Evolutionary conservation across 805 yeast species (phyloP).

Genomic region (Lipomyces starkeyi): DNA sequence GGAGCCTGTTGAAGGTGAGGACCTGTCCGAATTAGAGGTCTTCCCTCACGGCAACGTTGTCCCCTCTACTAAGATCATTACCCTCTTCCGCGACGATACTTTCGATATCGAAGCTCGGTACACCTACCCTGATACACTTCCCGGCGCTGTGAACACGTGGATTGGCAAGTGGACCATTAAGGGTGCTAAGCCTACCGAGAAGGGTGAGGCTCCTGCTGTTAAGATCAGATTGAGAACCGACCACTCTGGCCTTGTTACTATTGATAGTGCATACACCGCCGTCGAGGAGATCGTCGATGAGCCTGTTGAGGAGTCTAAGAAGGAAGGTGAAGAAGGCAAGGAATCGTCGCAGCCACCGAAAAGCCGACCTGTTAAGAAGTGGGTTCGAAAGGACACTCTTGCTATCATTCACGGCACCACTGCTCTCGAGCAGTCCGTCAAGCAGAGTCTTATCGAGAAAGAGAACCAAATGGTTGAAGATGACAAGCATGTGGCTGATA

Average conservation of each 20-base stretch:
- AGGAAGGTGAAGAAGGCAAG: constrained; percentile 53
- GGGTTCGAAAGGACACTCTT: constrained; percentile 88
- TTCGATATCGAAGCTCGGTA: constrained; percentile 85
- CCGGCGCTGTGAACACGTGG: constrained; percentile 65
- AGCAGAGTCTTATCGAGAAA: constrained; percentile 72
- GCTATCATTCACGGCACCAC: constrained; percentile 60
- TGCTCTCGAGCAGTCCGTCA: constrained; percentile 63
- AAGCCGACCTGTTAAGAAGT: constrained; percentile 87
- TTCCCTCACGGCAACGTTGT: constrained; percentile 91
- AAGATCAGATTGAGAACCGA: constrained; percentile 96
- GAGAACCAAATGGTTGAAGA: constrained; percentile 85
- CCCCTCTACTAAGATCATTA: constrained; percentile 96
- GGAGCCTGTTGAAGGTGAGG: constrained; percentile 92
- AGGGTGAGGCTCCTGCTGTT: constrained; percentile 78
- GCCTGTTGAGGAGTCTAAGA: constrained; percentile 68
- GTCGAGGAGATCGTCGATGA: constrained; percentile 91
- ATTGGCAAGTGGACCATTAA: constrained; percentile 85
- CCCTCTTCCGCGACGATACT: constrained; percentile 89
- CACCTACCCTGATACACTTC: constrained; percentile 75
- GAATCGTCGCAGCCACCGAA: constrained; percentile 63
- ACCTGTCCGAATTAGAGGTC: constrained; percentile 87
- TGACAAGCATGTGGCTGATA: constrained; percentile 96
- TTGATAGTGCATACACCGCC: constrained; percentile 93
- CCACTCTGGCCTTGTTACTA: constrained; percentile 92
- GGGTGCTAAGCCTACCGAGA: constrained; percentile 78